Percentiles rank a stretch among this genome's conserved stretches.
These are phyloP conservation scores for Helicostylum pulchrum DNA, from an alignment of 192 early-diverging fungal genomes.

Conservation along the genomic window DNA sequence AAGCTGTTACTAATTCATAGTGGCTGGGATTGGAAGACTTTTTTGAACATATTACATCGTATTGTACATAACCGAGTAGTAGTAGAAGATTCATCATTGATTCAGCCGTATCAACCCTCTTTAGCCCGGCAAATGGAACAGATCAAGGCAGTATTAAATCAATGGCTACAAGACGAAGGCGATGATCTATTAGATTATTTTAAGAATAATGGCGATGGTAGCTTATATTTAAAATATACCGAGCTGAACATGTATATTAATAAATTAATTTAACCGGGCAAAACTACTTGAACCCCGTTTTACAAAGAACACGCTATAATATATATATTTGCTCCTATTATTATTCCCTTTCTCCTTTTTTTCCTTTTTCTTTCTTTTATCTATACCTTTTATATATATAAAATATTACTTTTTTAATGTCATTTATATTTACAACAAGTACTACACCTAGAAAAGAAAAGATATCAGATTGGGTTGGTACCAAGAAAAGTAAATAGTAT, in stretches of 20 bases:
- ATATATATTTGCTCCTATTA: background rate
- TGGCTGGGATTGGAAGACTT: slow-evolving; percentile 46
- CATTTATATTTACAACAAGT: background rate
- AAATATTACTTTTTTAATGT: background rate
- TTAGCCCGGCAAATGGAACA: background rate
- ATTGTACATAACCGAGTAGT: background rate
- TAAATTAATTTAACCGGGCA: slow-evolving; percentile 4
- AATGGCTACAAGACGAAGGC: background rate
- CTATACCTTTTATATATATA: background rate
- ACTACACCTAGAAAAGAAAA: background rate
- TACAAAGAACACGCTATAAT: background rate
- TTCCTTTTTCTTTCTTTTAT: background rate
- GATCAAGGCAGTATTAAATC: background rate
- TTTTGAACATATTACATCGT: background rate
- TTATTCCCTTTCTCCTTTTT: background rate
- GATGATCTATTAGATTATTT: background rate
- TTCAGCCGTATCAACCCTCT: background rate
- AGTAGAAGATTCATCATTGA: background rate
- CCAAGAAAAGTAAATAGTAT: background rate
- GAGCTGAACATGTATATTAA: background rate
- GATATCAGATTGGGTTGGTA: slow-evolving; percentile 22
- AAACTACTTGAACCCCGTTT: background rate
- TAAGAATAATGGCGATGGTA: background rate
- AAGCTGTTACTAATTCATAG: slow-evolving; percentile 44
- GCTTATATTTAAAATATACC: background rate